Percentiles rank a stretch among this genome's conserved stretches.
Evolutionary conservation across 192 early-diverging fungal genomes (phyloP).

Genomic region (Backusella psychrophila): DNA sequence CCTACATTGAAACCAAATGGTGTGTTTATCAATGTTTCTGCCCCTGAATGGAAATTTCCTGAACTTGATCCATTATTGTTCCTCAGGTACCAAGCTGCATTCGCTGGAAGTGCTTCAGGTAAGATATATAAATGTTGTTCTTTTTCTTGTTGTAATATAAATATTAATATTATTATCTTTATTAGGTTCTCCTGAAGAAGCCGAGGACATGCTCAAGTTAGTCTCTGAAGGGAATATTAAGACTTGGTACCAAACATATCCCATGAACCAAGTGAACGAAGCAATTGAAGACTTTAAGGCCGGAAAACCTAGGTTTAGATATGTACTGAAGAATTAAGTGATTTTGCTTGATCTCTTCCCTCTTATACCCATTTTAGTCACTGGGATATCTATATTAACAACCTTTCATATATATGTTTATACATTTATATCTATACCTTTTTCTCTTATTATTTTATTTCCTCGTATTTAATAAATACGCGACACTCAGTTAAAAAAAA

Average conservation of each 20-base stretch:
- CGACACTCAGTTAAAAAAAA: background rate
- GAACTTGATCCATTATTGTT: constrained; percentile 40
- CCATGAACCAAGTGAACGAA: constrained; percentile 62
- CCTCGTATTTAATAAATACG: background rate
- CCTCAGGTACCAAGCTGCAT: constrained; percentile 39
- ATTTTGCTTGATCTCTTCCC: background rate
- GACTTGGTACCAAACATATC: constrained; percentile 49
- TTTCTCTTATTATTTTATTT: background rate
- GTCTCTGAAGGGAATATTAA: constrained; percentile 53
- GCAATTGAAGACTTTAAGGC: constrained; percentile 59
- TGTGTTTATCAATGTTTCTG: background rate
- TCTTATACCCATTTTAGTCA: background rate
- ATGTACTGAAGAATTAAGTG: constrained; percentile 63
- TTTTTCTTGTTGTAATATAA: no score
- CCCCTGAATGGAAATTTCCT: background rate
- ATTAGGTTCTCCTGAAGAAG: constrained; percentile 50
- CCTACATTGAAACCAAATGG: background rate
- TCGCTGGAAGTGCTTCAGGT: constrained; percentile 68
- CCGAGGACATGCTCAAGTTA: constrained; percentile 60
- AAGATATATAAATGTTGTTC: background rate
- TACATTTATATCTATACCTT: background rate
- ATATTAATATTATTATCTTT: constrained; percentile 5
- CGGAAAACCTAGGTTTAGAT: constrained; percentile 65
- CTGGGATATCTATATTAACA: background rate
- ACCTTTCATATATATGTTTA: background rate